Base-by-base conservation (phyloP, 75 land plant genomes). In the Chamaecyparis obtusa region DNA sequence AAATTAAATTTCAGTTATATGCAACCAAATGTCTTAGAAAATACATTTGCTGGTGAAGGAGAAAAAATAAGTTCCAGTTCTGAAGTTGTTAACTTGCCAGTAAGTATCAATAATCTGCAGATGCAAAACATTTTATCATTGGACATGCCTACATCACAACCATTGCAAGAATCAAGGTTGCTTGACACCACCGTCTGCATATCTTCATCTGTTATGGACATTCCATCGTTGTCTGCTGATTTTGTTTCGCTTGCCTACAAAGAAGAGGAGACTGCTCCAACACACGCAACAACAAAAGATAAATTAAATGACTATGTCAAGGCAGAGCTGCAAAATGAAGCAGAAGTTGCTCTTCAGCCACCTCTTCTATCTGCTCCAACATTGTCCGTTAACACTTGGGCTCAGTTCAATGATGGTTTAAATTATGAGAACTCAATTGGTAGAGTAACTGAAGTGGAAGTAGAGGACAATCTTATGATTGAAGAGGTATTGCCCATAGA, bases 401-500 rank as follows among this genome's bases (percentile, higher is more conserved):
- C 78, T 9, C 78, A 75, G 78, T 51, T 51, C 83, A 44, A 80
- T 80, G 83, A 44, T 44, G 11, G 9, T 80, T n/a, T 80, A 80
- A 80, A 80, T 24, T 10, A 80, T 9, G 83, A 44, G 83, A 39
- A 80, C 24, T 44, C 49, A 43, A 27, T 16, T 80, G 49, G 13
- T 44, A 80, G 48, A 43, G 27, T 80, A 24, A 44, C 83, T 80
- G 48, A 80, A 44, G 24, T 27, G 46, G 83, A 9, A 27, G n/a
- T 41, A 27, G 49, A 80, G 49, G 83, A 80, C 21, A 80, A 9
- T 10, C 49, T 80, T 80, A 41, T 43, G 30, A 44, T 41, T 80
- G 48, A 43, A 44, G 83, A 80, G 83, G 48, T 80, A 44, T 27
- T 41, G 27, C 32, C 39, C 43, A 43, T 39, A 27, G 48, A 0